Conservation (phyloP, 768 basidiomycete genomes). For the Pilatotrama ljubarskyi region DNA sequence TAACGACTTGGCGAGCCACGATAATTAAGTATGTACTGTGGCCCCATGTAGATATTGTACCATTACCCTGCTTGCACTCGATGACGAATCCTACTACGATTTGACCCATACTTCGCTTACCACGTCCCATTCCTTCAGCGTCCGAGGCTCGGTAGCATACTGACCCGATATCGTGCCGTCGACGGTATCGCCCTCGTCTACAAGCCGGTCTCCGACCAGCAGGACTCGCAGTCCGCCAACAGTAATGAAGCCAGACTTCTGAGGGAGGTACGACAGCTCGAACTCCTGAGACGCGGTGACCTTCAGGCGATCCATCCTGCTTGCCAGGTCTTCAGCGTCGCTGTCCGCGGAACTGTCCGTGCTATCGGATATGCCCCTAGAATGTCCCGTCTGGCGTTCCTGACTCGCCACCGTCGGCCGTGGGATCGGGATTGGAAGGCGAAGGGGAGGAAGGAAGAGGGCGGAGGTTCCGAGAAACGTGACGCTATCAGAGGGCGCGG, state of each 20-base stretch:
- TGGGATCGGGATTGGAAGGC: conserved; percentile 13
- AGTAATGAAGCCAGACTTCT: conserved; percentile 56
- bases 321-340: conserved; percentile 17
- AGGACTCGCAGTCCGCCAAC: conserved; percentile 75
- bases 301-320: conserved; percentile 26
- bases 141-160: conserved; percentile 41
- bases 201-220: conserved; percentile 55
- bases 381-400: background rate
- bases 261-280: conserved; percentile 60
- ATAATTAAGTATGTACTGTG: background rate
- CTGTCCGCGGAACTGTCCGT: conserved; percentile 26
- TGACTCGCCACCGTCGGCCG: background rate
- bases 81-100: conserved; percentile 19
- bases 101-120: conserved; percentile 72
- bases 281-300: conserved; percentile 55
- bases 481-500: conserved; percentile 11
- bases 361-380: conserved; percentile 24
- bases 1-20: conserved; percentile 4
- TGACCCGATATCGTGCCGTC: conserved; percentile 21
- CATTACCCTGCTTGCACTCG: background rate
- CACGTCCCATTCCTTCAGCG: conserved; percentile 70
- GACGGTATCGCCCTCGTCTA: conserved; percentile 36
- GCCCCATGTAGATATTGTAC: background rate
- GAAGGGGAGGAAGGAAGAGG: conserved; percentile 29
- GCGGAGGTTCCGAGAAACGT: conserved; percentile 33